Evolutionary conservation across 306 rosid species (phyloP).

Genomic region (Geum urbanum): DNA sequence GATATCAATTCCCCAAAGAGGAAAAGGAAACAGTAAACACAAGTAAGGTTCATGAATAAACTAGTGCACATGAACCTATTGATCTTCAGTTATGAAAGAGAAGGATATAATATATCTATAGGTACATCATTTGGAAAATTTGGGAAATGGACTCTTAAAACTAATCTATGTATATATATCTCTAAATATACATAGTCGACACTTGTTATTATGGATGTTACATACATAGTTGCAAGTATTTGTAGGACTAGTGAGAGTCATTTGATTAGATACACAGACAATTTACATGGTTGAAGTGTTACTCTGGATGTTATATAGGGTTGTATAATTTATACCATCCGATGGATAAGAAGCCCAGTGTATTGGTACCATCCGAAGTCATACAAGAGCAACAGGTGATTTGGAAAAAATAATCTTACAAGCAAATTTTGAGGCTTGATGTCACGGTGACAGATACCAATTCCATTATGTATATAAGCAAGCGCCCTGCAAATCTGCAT

Average conservation of each 20-base stretch:
- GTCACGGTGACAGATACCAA: conserved; percentile 96
- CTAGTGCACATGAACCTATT: background rate
- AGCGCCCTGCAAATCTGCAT: conserved; percentile 96
- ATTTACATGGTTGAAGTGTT: too few species aligned
- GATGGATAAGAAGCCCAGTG: background rate
- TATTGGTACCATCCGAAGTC: background rate
- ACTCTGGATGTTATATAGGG: too few species aligned
- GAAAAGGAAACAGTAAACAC: background rate
- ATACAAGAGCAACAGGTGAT: conserved; percentile 1
- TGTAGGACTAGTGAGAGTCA: background rate
- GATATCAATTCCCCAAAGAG: background rate
- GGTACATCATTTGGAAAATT: background rate
- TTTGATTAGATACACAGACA: too few species aligned
- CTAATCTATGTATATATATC: background rate
- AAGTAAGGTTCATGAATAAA: background rate
- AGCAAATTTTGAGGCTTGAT: conserved; percentile 98
- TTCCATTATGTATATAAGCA: conserved; percentile 92
- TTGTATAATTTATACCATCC: background rate
- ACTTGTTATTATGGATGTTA: too few species aligned
- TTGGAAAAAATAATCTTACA: conserved; percentile 42
- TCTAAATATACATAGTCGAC: too few species aligned
- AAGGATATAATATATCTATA: background rate
- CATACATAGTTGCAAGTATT: background rate
- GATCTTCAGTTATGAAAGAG: background rate
- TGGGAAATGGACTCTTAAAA: background rate